Base-by-base conservation (phyloP, 1,284 basidiomycete species). In the Gymnopus androsaceus region DNA sequence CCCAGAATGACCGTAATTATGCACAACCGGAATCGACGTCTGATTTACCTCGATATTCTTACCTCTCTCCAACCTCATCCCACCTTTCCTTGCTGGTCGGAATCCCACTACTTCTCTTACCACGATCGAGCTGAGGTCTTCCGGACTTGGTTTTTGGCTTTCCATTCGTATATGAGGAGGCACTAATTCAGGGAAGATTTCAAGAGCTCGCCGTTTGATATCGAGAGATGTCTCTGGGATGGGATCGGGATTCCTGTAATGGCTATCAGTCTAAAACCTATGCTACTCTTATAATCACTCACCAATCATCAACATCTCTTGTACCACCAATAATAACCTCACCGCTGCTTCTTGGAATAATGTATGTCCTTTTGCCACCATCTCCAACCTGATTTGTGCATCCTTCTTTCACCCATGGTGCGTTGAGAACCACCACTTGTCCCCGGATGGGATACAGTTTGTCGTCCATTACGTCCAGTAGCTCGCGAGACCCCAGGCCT, bases 401-500 rank as follows among this genome's bases (percentile, higher is more conserved):
- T 8, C 62, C 63, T 30, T 63, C 59, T n/a, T 59, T 63, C 9
- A 66, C 51, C 64, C 62, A 67, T 1, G 66, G 66, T 1, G 64
- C 66, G 9, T 58, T 57, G 15, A 66, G 38, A 6, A 65, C 58
- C 2, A 67, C 49, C 5, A 62, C 60, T 41, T 67, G 64, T 9
- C 66, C 64, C 3, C 66, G 61, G 11, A 67, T 54, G 11, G 66
- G 63, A 46, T 62, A 61, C 54, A 67, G 57, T n/a, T 56, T 51
- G 6, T 19, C 45, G 38, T 67, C 66, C n/a, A 54, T 37, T 11
- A 65, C 64, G 17, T 61, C 64, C 19, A 30, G 45, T 4, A 66
- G 47, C 3, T 30, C 49, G 19, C 51, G 37, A 5, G 66, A 59
- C 1, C 66, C 63, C 9, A 67, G 50, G 1, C 60, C 63, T 5